Evolutionary conservation across 2,329 filamentous ascomycete genomes (phyloP).

Genomic region (Clonostachys chloroleuca): DNA sequence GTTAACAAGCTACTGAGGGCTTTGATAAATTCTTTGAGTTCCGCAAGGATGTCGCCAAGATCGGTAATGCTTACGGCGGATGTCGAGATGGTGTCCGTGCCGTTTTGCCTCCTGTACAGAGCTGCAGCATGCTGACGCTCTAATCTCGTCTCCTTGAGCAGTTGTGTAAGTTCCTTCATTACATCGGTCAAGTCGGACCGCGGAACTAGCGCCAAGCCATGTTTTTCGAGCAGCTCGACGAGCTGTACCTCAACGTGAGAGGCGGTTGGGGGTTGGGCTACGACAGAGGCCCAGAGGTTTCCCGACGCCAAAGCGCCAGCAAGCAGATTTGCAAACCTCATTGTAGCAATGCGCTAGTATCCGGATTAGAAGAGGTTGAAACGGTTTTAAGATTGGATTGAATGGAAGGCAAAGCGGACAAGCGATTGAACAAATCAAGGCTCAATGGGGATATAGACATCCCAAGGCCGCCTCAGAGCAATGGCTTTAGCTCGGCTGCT

Average conservation of each 20-base stretch:
- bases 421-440: too few species aligned
- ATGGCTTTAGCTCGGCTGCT: too few species aligned
- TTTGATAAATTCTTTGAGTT: conserved; percentile 12
- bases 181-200: conserved; percentile 37
- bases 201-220: conserved; percentile 36
- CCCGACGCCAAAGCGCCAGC: too few species aligned
- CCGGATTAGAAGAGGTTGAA: too few species aligned
- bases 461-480: too few species aligned
- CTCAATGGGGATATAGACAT: too few species aligned
- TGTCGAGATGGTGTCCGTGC: conserved; percentile 5
- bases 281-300: too few species aligned
- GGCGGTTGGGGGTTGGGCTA: conserved; percentile 1
- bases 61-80: conserved; percentile 8
- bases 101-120: not conserved
- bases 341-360: too few species aligned
- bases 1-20: conserved; percentile 22
- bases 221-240: conserved; percentile 31
- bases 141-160: conserved; percentile 25
- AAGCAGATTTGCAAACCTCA: too few species aligned
- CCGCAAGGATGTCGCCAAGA: conserved; percentile 10
- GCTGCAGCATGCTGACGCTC: not conserved
- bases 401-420: too few species aligned
- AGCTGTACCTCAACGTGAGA: conserved; percentile 27
- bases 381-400: too few species aligned
- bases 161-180: conserved; percentile 31